A percentile compares a stretch with the other conserved stretches of the same genome.
phyloP scores from a whole-genome alignment of 2,329 filamentous ascomycete species.

The Xylariaceae sp. region DNA sequence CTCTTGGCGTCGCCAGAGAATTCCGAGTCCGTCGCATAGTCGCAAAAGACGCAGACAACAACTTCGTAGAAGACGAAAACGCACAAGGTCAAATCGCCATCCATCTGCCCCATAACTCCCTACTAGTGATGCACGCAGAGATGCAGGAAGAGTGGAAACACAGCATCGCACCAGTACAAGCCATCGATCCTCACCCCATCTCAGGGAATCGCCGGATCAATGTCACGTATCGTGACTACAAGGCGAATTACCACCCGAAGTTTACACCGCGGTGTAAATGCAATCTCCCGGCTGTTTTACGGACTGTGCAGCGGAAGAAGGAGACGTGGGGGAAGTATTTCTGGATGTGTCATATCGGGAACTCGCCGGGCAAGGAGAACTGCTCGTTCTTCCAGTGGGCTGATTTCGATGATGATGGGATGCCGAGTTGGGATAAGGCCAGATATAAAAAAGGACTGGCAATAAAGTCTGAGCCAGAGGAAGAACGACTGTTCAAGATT shows the following conservation, averaged over 20 bases:
- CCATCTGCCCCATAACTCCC: slow-evolving; percentile 89
- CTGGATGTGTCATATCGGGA: slow-evolving; percentile 87
- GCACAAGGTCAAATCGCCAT: slow-evolving; percentile 85
- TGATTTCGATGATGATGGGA: slow-evolving; percentile 80
- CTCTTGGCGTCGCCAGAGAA: slow-evolving; percentile 86
- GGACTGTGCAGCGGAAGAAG: slow-evolving; percentile 76
- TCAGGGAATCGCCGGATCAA: slow-evolving; percentile 82
- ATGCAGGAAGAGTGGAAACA: slow-evolving; percentile 99
- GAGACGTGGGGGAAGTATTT: slow-evolving; percentile 80
- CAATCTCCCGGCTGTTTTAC: slow-evolving; percentile 63
- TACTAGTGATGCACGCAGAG: slow-evolving; percentile 93
- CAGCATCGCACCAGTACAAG: slow-evolving; percentile 68
- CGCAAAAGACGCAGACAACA: slow-evolving; percentile 51
- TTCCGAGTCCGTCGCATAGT: slow-evolving; percentile 82
- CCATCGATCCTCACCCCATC: slow-evolving; percentile 81
- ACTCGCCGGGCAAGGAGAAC: slow-evolving; percentile 63
- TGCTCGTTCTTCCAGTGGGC: slow-evolving; percentile 86
- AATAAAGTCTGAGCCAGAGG: too few species aligned
- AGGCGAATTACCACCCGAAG: slow-evolving; percentile 70
- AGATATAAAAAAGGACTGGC: slow-evolving; percentile 23
- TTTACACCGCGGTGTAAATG: slow-evolving; percentile 79
- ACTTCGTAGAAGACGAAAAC: slow-evolving; percentile 47
- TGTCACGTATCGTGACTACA: slow-evolving; percentile 89
- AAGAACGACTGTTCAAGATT: too few species aligned
- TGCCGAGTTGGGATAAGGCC: slow-evolving; percentile 60